phyloP scores from a whole-genome alignment of 306 rosid genomes.

The Quercus variabilis region DNA sequence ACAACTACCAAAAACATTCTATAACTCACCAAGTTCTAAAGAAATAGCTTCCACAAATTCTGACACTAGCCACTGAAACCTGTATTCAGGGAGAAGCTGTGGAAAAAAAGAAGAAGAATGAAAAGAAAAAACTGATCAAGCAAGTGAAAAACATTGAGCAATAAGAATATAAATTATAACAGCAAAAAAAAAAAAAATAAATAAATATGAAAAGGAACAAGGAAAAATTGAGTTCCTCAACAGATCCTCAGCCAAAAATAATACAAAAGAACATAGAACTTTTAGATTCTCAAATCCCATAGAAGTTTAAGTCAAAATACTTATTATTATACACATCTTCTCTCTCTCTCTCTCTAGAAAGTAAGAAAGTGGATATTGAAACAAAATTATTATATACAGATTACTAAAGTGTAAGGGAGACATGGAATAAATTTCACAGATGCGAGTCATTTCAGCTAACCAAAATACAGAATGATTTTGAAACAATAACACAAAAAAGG shows the following conservation, averaged over 20 bases:
- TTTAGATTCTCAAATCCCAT: not conserved
- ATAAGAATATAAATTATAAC: not conserved
- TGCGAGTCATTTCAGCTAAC: not conserved
- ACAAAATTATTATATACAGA: not conserved
- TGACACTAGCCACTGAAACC: constrained; percentile 70
- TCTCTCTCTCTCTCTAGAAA: not conserved
- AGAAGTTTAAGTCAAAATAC: not conserved
- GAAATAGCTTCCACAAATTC: constrained; percentile 51
- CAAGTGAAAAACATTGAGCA: not conserved
- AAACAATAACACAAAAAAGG: not conserved
- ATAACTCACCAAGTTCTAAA: constrained; percentile 75
- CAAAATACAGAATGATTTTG: not conserved
- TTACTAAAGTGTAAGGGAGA: not conserved
- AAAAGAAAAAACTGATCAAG: constrained; percentile 1
- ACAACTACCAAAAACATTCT: constrained; percentile 5
- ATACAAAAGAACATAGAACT: not conserved
- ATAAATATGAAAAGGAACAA: not conserved
- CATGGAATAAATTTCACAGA: not conserved
- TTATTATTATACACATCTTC: not conserved
- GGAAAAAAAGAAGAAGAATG: constrained; percentile 21
- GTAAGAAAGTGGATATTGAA: not conserved
- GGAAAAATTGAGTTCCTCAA: not conserved
- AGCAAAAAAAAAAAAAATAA: not conserved
- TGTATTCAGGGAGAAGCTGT: constrained; percentile 82
- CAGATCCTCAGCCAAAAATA: not conserved